These are phyloP conservation scores for Gymnopilus junonius DNA, from an alignment of 768 basidiomycete genomes.

Conservation along the genomic window DNA sequence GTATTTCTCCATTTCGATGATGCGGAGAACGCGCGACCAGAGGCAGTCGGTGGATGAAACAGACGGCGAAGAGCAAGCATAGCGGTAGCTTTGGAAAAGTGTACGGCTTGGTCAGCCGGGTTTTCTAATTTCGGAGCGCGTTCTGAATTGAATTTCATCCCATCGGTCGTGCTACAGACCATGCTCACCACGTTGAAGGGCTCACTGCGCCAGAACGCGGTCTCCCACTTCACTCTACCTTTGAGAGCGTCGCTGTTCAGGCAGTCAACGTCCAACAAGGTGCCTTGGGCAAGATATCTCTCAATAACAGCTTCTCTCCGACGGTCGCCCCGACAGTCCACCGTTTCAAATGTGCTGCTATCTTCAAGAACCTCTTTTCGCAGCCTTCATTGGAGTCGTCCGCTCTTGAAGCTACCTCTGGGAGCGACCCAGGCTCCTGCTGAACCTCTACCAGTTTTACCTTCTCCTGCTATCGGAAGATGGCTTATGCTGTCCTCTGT, in stretches of 20 bases:
- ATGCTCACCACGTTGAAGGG: slow-evolving; percentile 31
- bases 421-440: slow-evolving; percentile 11
- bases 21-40: slow-evolving; percentile 34
- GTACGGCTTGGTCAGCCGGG: slow-evolving; percentile 10
- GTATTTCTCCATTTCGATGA: slow-evolving; percentile 22
- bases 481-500: slow-evolving; percentile 89
- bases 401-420: background rate
- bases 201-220: slow-evolving; percentile 15
- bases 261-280: background rate
- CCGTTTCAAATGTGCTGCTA: background rate
- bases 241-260: background rate
- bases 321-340: background rate
- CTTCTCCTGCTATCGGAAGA: slow-evolving; percentile 71
- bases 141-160: background rate
- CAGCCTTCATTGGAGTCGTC: slow-evolving; percentile 11
- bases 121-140: background rate
- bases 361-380: background rate
- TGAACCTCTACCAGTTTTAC: slow-evolving; percentile 54
- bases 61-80: slow-evolving; percentile 45
- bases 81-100: background rate
- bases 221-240: background rate
- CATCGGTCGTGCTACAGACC: background rate
- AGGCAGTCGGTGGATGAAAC: slow-evolving; percentile 23
- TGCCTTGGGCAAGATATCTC: background rate
- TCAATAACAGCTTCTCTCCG: background rate